These are phyloP conservation scores for Sphaerulina musiva DNA, from an alignment of 2,329 filamentous ascomycete species.

Conservation along the genomic window DNA sequence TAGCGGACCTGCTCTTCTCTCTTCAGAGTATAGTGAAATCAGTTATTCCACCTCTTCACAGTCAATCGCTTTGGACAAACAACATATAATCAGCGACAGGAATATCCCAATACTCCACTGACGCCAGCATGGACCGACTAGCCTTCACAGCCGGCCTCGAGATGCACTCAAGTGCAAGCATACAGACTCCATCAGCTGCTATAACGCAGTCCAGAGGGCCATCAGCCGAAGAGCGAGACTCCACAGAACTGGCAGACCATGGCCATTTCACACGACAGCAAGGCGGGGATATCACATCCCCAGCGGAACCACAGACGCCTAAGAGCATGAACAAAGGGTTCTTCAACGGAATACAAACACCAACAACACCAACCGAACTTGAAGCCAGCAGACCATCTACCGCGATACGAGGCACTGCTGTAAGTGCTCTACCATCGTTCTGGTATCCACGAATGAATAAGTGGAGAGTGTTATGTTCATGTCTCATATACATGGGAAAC, in stretches of 20 bases:
- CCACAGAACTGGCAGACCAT: constrained; percentile 24
- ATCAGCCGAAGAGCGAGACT: constrained; percentile 25
- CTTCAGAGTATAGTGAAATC: neutral
- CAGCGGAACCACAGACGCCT: neutral
- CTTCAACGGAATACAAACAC: constrained; percentile 18
- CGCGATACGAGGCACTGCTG: constrained; percentile 38
- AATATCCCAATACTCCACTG: neutral
- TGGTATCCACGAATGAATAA: constrained; percentile 59
- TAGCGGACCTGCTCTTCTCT: neutral
- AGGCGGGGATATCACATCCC: neutral
- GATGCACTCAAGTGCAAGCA: neutral
- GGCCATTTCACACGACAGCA: constrained; percentile 9
- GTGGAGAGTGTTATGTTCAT: constrained; percentile 59
- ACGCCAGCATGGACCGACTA: neutral
- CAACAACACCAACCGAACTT: constrained; percentile 38
- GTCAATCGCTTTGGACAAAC: neutral
- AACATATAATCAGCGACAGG: neutral
- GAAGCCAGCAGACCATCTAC: constrained; percentile 52
- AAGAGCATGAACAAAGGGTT: constrained; percentile 19
- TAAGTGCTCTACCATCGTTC: constrained; percentile 50
- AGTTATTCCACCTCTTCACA: neutral
- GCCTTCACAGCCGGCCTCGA: neutral
- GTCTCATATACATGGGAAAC: constrained; percentile 60
- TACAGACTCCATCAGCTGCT: neutral
- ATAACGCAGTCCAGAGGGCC: constrained; percentile 14